phyloP scores from a whole-genome alignment of 2,329 filamentous ascomycete genomes.

The Lachnellula occidentalis region DNA sequence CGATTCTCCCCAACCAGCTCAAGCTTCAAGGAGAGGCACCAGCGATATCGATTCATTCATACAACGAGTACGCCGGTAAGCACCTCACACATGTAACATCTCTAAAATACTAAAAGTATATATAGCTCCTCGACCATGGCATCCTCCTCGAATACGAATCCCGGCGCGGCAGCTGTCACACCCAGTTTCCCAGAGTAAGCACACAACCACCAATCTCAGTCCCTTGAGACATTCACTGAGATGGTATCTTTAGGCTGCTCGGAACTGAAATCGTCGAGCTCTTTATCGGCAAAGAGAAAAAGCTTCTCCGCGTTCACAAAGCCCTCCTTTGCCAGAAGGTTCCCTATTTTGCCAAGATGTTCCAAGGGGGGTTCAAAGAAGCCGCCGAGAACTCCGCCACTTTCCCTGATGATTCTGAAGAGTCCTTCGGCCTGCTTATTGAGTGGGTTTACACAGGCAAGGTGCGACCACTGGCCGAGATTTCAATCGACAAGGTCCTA shows the following conservation, averaged over 20 bases:
- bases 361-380: slow-evolving; percentile 7
- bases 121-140: no score
- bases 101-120: no score
- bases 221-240: no score
- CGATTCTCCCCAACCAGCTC: no score
- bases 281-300: not conserved
- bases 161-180: no score
- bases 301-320: slow-evolving; percentile 7
- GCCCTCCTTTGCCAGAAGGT: slow-evolving; percentile 11
- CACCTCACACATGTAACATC: no score
- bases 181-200: no score
- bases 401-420: slow-evolving; percentile 12
- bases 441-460: slow-evolving; percentile 9
- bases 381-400: not conserved
- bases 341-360: slow-evolving; percentile 17
- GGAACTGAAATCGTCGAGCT: slow-evolving; percentile 8
- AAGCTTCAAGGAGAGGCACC: no score
- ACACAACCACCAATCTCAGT: no score
- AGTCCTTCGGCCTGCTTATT: slow-evolving; percentile 8
- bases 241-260: not conserved
- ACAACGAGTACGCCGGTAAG: no score
- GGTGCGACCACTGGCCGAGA: not conserved
- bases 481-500: not conserved
- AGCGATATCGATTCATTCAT: no score
- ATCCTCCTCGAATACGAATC: no score